Percentiles rank a stretch among this genome's conserved stretches.
Conservation (phyloP, 2,329 filamentous ascomycete species). For the Sphaerostilbella broomeana region DNA sequence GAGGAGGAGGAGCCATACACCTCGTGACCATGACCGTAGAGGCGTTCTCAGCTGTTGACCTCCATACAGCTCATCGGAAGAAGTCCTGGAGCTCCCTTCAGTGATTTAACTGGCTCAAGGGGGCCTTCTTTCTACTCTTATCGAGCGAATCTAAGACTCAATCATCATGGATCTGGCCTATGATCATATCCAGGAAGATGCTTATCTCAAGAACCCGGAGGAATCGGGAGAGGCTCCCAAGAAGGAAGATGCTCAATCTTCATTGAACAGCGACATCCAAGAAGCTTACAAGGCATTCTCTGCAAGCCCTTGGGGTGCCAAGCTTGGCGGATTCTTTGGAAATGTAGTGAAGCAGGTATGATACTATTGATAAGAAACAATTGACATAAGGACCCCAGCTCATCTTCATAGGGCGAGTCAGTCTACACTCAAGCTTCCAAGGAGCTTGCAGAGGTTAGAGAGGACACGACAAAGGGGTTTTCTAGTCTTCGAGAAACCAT, state of each 20-base stretch:
- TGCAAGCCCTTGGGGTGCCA: constrained; percentile 82
- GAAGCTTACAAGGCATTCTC: constrained; percentile 94
- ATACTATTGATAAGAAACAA: too few relatives aligned
- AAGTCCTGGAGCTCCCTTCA: background rate
- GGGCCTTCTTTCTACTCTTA: background rate
- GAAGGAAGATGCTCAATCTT: constrained; percentile 37
- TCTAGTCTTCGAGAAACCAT: constrained; percentile 62
- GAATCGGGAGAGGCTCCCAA: constrained; percentile 37
- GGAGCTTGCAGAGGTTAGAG: constrained; percentile 71
- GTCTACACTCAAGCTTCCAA: constrained; percentile 82
- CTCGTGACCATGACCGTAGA: constrained; percentile 7
- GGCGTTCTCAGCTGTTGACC: constrained; percentile 4
- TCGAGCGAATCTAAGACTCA: background rate
- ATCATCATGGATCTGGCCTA: constrained; percentile 85
- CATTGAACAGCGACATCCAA: constrained; percentile 82
- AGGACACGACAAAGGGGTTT: constrained; percentile 76
- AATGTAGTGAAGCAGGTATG: constrained; percentile 85
- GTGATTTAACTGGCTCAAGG: constrained; percentile 2
- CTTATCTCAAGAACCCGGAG: constrained; percentile 54
- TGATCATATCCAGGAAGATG: constrained; percentile 89
- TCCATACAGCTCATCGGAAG: constrained; percentile 3
- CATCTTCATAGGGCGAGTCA: constrained; percentile 56
- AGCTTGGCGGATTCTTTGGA: constrained; percentile 80
- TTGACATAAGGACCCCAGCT: background rate
- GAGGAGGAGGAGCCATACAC: constrained; percentile 6